Base-by-base conservation (phyloP, 805 yeast genomes). In the Hanseniaspora hatyaiensis region DNA sequence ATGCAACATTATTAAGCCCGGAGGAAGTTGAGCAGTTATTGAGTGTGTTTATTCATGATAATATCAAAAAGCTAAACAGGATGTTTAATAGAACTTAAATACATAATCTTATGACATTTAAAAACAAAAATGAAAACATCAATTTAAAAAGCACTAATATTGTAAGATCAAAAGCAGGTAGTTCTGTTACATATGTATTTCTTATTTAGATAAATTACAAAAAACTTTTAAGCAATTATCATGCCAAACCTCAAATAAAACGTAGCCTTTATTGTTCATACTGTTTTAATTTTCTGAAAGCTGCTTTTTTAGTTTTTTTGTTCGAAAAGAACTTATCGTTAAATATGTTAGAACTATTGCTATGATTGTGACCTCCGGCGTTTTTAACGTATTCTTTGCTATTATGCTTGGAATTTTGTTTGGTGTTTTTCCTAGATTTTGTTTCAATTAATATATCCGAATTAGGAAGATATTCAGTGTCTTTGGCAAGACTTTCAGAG, bases 221-320 rank as follows among this genome's bases (percentile, higher is more conserved):
- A 6, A 23, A n/a, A n/a, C n/a, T n/a, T n/a, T n/a, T n/a, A n/a
- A n/a, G n/a, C n/a, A n/a, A n/a, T n/a, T n/a, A n/a, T n/a, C n/a
- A n/a, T n/a, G n/a, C n/a, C n/a, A n/a, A n/a, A n/a, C n/a, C n/a
- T n/a, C n/a, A n/a, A n/a, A n/a, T n/a, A n/a, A n/a, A n/a, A n/a
- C n/a, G n/a, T n/a, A n/a, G n/a, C n/a, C n/a, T n/a, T 26, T 31
- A 45, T 29, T 45, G 29, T 19, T 45, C 49, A 13, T 30, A 38
- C 12, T 37, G 49, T 13, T 37, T 37, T 20, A 45, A 31, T 24
- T 45, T 45, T 12, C 37, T 45, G 8, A 37, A 32, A 16, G 49
- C 42, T 18, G 40, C 42, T 15, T 30, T 30, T 26, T 37, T 39
- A 4, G 24, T 29, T 3, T 16, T 18, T 6, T 23, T 37, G 8